Conservation (phyloP, 441 rosid species). For the Geranium incanum region DNA sequence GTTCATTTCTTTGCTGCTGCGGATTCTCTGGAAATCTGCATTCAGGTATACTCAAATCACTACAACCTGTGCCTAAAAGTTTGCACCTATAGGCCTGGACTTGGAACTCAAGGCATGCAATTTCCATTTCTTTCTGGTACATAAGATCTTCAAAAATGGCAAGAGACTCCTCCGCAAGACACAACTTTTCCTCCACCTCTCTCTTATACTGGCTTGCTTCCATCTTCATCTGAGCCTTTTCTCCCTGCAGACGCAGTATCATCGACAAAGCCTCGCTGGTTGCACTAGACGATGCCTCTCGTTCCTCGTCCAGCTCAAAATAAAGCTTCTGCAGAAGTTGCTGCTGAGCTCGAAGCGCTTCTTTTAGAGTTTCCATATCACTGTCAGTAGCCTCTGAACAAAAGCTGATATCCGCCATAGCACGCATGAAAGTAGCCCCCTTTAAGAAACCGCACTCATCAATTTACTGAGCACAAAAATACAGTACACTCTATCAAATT, state of each 20-base stretch:
- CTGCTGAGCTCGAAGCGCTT: conserved; percentile 58
- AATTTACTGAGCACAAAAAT: not conserved
- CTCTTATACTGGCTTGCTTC: conserved; percentile 88
- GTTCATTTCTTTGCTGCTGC: conserved; percentile 32
- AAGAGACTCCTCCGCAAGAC: conserved; percentile 68
- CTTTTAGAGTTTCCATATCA: conserved; percentile 41
- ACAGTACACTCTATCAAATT: not conserved
- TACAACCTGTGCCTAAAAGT: conserved; percentile 59
- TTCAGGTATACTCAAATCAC: conserved; percentile 36
- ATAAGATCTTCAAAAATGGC: conserved; percentile 60
- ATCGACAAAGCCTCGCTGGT: conserved; percentile 74
- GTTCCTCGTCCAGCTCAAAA: conserved; percentile 65
- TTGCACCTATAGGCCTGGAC: conserved; percentile 66
- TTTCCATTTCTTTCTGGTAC: conserved; percentile 77
- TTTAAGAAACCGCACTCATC: not conserved
- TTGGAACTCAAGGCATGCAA: conserved; percentile 74
- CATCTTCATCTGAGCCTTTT: conserved; percentile 65
- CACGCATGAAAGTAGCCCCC: not conserved
- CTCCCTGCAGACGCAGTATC: conserved; percentile 78
- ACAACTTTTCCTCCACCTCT: conserved; percentile 72
- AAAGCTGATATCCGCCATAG: not conserved
- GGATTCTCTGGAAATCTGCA: conserved; percentile 39
- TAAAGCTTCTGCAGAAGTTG: conserved; percentile 66
- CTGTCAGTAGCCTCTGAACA: not conserved
- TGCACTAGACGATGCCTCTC: conserved; percentile 71